A percentile compares a stretch with the other conserved stretches of the same genome.
These are phyloP conservation scores for Sporothrix globosa DNA, from an alignment of 2,329 filamentous ascomycete species.

Conservation along the genomic window DNA sequence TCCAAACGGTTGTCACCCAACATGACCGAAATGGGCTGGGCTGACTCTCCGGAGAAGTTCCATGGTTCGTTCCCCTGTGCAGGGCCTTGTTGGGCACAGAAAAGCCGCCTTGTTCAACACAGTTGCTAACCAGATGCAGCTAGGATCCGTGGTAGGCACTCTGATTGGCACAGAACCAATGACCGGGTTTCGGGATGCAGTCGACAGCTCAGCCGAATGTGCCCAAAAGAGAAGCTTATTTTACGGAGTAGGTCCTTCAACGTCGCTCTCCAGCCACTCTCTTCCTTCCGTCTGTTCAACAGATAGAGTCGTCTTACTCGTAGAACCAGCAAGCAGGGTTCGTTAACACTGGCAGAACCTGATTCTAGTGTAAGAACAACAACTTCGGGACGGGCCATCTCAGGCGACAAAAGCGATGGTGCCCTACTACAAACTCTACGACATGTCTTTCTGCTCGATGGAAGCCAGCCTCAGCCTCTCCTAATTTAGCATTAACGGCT, in stretches of 20 bases:
- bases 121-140: background rate
- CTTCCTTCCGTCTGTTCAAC: background rate
- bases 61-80: background rate
- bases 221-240: conserved; percentile 10
- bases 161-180: conserved; percentile 1
- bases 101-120: background rate
- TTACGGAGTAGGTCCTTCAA: background rate
- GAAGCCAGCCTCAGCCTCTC: background rate
- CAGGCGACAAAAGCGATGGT: background rate
- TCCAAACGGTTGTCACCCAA: background rate
- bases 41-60: background rate
- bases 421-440: background rate
- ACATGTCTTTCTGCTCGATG: no score
- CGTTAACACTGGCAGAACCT: no score
- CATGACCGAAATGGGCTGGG: conserved; percentile 10
- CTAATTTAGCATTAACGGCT: background rate
- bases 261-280: background rate
- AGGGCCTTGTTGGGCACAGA: background rate
- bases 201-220: conserved; percentile 1
- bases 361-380: background rate
- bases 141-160: background rate
- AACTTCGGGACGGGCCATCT: background rate
- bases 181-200: conserved; percentile 21
- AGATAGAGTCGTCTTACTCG: background rate
- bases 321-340: background rate